Base-by-base conservation (phyloP, 371 early-diverging fungal genomes). In the Dipsacomyces acuminosporus region DNA sequence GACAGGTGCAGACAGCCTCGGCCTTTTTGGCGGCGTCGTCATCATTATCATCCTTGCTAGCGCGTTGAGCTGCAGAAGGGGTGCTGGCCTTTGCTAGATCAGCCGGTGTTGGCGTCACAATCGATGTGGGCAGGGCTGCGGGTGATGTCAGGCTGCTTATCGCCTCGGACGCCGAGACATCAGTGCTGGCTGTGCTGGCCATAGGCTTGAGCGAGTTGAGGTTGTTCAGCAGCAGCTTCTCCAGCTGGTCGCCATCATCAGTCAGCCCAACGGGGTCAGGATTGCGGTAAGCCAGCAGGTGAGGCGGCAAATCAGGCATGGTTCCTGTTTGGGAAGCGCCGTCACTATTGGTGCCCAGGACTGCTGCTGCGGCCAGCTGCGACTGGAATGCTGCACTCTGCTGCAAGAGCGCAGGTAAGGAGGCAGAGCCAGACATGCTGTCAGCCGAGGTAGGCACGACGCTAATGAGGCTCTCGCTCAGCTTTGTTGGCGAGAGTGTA, bases 211-310 rank as follows among this genome's bases (percentile, higher is more conserved):
- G 20, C 19, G 64, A 30, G 48, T 58, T 49, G 51, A 66, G 61
- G 54, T 56, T 66, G 62, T 38, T 61, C 20, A 66, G 58, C 38
- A 66, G 47, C 7, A 66, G 57, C 51, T 57, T 61, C 54, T 66
- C 67, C 20, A 66, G 67, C 54, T 54, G 57, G 14, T 66, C 67
- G 40, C 67, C 57, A 22, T 66, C 67, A 9, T 66, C 67, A 2
- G 49, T 50, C 2, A 30, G 33, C 33, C 25, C 13, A 14, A 61
- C 19, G 11, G 67, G 67, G 34, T 66, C 67, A 0, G 61, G 62
- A 23, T 66, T 66, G 58, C 67, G 67, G 58, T 66, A 66, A 15
- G 67, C 67, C 67, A 66, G 61, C 7, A 66, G 54, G 2, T 44
- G 23, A 19, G 67, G 40, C 2, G 67, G 67, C 44, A 66, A 49